These are phyloP conservation scores for Elongisporangium prolatum DNA, from an alignment of 352 stramenopile genomes.

Conservation along the genomic window DNA sequence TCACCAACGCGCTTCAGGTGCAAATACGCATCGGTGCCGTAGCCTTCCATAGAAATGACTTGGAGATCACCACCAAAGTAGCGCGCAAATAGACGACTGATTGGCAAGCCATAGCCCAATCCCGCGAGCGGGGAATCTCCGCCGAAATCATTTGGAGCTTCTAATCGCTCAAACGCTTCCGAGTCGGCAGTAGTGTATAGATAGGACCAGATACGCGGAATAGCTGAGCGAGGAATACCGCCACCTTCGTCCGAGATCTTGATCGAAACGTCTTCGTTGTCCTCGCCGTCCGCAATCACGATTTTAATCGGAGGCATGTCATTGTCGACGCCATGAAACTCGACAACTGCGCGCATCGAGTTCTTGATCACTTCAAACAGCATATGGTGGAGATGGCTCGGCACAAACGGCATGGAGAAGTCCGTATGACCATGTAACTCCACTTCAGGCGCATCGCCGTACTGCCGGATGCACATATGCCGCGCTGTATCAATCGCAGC, in stretches of 20 bases:
- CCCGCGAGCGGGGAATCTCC: constrained; percentile 91
- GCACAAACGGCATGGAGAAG: constrained; percentile 98
- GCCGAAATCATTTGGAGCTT: constrained; percentile 83
- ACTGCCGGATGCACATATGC: constrained; percentile 99
- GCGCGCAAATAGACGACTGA: constrained; percentile 95
- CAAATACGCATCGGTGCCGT: constrained; percentile 97
- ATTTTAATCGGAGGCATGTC: constrained; percentile 99
- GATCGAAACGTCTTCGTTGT: constrained; percentile 99
- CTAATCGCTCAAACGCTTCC: constrained; percentile 88
- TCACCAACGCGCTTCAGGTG: constrained; percentile 92
- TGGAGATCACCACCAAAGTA: constrained; percentile 99
- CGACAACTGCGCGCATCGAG: constrained; percentile 97
- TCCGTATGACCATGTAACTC: constrained; percentile 97
- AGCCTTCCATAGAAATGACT: constrained; percentile 99
- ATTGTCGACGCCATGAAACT: constrained; percentile 97
- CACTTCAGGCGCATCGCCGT: constrained; percentile 98
- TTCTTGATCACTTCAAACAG: constrained; percentile 99
- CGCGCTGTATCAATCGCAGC: constrained; percentile 96
- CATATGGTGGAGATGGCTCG: constrained; percentile 97
- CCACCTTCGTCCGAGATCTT: constrained; percentile 99
- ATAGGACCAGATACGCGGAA: constrained; percentile 99
- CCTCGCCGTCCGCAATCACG: constrained; percentile 98
- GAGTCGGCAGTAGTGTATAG: constrained; percentile 99
- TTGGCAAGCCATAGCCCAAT: constrained; percentile 96
- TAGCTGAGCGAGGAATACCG: constrained; percentile 97